These are phyloP conservation scores for Trichoderma endophyticum DNA, from an alignment of 2,329 filamentous ascomycete genomes.

Conservation along the genomic window DNA sequence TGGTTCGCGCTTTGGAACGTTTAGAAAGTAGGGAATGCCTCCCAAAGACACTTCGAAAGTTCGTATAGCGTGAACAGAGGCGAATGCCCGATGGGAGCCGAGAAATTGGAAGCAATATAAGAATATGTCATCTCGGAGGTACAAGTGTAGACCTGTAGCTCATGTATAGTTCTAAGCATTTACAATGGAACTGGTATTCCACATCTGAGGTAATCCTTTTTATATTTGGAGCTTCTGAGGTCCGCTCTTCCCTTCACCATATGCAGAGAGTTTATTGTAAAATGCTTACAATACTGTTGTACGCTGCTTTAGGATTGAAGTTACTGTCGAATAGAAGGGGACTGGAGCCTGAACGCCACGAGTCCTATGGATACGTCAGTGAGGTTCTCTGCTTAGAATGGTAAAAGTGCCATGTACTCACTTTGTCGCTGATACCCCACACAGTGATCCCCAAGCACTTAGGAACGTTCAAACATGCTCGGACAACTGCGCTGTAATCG, in stretches of 20 bases:
- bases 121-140: neutral
- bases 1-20: neutral
- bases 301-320: neutral
- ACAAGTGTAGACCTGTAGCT: neutral
- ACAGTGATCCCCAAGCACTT: neutral
- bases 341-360: neutral
- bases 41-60: neutral
- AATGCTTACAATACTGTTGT: neutral
- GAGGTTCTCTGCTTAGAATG: neutral
- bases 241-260: no score
- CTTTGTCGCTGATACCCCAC: constrained; percentile 1
- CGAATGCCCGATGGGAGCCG: neutral
- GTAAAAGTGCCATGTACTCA: neutral
- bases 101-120: neutral
- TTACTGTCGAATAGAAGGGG: neutral
- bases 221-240: neutral
- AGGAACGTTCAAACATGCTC: neutral
- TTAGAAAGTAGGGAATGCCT: neutral
- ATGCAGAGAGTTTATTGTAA: neutral
- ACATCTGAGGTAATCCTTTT: neutral
- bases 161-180: neutral
- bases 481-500: neutral
- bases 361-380: neutral
- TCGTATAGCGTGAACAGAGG: neutral
- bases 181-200: neutral